These are phyloP conservation scores for Linnemannia hyalina DNA, from an alignment of 192 early-diverging fungal genomes.

Conservation along the genomic window DNA sequence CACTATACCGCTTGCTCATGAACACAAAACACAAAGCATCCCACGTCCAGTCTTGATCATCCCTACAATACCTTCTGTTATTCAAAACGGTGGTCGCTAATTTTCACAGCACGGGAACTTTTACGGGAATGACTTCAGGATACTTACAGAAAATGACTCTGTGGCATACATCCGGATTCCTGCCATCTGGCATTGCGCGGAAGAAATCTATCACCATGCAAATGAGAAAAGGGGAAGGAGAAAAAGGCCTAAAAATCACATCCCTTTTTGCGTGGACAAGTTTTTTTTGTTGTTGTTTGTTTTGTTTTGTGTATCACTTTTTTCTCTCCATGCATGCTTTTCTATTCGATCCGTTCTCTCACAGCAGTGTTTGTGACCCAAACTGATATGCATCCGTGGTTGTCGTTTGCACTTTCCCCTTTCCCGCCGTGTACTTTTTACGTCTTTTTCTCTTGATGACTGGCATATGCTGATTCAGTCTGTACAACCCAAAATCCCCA, in stretches of 20 bases:
- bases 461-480: neutral
- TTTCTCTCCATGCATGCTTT: neutral
- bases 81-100: neutral
- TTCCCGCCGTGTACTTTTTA: neutral
- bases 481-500: neutral
- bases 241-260: neutral
- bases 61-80: neutral
- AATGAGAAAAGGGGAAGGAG: neutral
- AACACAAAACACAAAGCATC: neutral
- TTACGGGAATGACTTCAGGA: neutral
- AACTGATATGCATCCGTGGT: neutral
- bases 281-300: slow-evolving; percentile 9
- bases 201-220: neutral
- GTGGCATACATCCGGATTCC: neutral
- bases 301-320: slow-evolving; percentile 7
- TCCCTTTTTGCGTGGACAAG: slow-evolving; percentile 8
- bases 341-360: neutral
- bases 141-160: neutral
- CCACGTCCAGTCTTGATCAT: neutral
- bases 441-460: neutral
- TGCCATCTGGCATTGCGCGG: neutral
- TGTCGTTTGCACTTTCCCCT: neutral
- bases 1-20: neutral
- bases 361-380: neutral
- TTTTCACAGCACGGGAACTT: neutral